Evolutionary conservation across 2,329 filamentous ascomycete genomes (phyloP), one percentile per base, ranked within the genome.

Genomic region (Diaporthe vaccinii): DNA sequence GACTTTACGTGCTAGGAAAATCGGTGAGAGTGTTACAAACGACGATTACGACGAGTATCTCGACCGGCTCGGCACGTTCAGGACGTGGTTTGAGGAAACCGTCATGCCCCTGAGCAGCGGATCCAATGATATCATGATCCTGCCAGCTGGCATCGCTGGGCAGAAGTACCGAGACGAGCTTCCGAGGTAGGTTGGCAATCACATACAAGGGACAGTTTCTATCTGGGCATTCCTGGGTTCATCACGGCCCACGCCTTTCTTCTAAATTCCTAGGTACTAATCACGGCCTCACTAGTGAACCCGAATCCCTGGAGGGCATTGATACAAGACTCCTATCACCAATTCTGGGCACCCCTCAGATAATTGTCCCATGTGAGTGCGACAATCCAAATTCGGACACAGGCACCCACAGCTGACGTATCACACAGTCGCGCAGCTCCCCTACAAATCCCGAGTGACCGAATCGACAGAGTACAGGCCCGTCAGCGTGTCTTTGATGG

Each of bases 371-470:
- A 20, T 75, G 75, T 76, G 57, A 58, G 75, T 70, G 20, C 17
- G 20, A 17, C 36, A 28, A 28, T 1, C 22, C 15, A 15, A 17
- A 1, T 17, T 9, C 17, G 15, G 10, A 28, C 20, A 6, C 9
- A 5, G 17, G 4, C 22, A 10, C 10, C 0, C 15, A 15, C 28
- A 46, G 49, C 74, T 76, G 22, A 34, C 1, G 0, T 3, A 22
- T 31, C 7, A 1, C 17, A 57, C 25, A 76, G 75, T 75, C 25
- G 75, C 75, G 14, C 75, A 76, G 12, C 53, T 75, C 25, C 61
- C 75, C 39, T 76, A 76, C 31, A 51, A 75, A 17, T 76, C 75
- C 53, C 73, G 62, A 28, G 41, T 76, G 22, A 76, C 61, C 39
- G 57, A 59, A 53, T 44, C 20, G n/a, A 20, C n/a, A 17, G 75